These are phyloP conservation scores for Ogataea zsoltii DNA, from an alignment of 805 yeast genomes.

Conservation along the genomic window DNA sequence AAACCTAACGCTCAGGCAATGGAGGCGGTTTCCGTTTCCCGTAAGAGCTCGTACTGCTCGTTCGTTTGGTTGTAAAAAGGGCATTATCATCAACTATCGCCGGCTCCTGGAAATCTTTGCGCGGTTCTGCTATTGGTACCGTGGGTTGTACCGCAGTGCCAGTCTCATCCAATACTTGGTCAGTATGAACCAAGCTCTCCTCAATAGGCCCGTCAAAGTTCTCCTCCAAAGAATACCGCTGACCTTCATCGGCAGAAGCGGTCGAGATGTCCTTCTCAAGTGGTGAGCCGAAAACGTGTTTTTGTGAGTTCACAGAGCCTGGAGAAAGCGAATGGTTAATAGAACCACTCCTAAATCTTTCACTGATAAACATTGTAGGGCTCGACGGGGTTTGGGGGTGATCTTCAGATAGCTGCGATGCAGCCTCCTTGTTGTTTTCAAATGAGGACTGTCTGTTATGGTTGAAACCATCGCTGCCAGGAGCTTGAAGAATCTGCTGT, in stretches of 20 bases:
- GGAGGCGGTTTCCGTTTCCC: slow-evolving; percentile 18
- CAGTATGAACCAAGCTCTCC: too few species aligned
- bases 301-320: slow-evolving; percentile 1
- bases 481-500: background rate
- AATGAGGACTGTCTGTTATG: slow-evolving; percentile 9
- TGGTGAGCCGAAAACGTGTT: background rate
- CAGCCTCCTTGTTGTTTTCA: slow-evolving; percentile 4
- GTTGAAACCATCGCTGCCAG: background rate
- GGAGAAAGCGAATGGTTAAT: slow-evolving; percentile 3
- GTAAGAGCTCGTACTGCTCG: background rate
- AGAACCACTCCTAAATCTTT: slow-evolving; percentile 20
- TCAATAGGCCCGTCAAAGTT: too few species aligned
- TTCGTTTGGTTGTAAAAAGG: background rate
- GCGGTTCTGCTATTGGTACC: too few species aligned
- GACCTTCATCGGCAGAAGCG: too few species aligned
- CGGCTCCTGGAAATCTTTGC: too few species aligned
- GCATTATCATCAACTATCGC: background rate
- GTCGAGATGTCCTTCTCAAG: too few species aligned
- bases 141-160: background rate
- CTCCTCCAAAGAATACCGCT: too few species aligned
- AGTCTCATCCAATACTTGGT: too few species aligned
- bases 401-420: background rate
- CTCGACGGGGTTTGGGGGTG: slow-evolving; percentile 15
- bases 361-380: slow-evolving; percentile 30
- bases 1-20: slow-evolving; percentile 16